Evolutionary conservation across 352 stramenopile genomes (phyloP).

Genomic region (Pythium graminicola): DNA sequence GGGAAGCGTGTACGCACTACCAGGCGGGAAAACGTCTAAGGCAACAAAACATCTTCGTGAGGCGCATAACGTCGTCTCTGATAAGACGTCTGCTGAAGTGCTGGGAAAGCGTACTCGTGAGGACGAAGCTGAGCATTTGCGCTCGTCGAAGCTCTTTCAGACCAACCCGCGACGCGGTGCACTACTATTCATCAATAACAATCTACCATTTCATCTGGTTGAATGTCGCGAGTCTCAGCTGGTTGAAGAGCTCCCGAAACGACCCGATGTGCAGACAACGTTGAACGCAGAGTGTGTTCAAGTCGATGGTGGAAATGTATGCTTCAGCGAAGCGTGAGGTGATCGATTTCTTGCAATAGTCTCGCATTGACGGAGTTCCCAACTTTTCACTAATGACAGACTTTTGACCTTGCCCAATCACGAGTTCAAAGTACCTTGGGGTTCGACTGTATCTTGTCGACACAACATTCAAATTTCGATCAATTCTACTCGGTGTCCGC

Average conservation of each 20-base stretch:
- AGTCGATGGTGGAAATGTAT: not conserved
- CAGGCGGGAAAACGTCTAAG: not conserved
- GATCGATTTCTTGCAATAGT: not conserved
- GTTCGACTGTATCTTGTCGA: conserved; percentile 12
- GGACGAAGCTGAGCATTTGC: not conserved
- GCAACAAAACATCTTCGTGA: conserved; percentile 1
- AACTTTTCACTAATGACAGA: not conserved
- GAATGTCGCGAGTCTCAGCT: not conserved
- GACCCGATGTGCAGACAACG: not conserved
- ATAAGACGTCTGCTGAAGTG: not conserved
- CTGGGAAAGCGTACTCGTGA: not conserved
- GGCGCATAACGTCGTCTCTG: not conserved
- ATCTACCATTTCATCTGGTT: not conserved
- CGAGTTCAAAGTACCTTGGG: conserved; percentile 5
- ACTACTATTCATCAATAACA: not conserved
- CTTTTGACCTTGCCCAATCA: conserved; percentile 3
- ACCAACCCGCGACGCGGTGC: not conserved
- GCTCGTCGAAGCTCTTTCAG: not conserved
- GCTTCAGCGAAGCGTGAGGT: not conserved
- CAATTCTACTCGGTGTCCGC: conserved; percentile 3
- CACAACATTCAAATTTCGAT: conserved; percentile 2
- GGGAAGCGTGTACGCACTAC: not conserved
- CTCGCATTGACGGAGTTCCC: not conserved
- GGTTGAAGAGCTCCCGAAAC: not conserved
- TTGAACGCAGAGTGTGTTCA: not conserved